Evolutionary conservation across 495 filamentous ascomycete genomes (phyloP), one percentile per base, ranked within the genome.

Genomic region (Lasiosphaeris hirsuta): DNA sequence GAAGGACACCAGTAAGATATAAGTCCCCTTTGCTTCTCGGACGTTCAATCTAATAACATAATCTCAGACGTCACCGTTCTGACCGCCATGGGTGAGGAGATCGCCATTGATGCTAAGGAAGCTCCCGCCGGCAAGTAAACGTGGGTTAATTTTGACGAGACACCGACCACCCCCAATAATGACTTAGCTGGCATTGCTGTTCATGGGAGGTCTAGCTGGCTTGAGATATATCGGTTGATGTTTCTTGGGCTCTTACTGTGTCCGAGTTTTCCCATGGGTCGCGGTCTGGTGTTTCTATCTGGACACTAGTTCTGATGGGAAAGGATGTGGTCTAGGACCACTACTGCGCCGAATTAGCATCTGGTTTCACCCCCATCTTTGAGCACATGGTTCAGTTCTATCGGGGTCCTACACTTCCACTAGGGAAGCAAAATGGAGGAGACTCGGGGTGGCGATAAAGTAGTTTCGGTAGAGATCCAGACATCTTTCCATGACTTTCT

Each of bases 21-120:
- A 18, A 19, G n/a, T 33, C 10, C 7, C 6, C 11, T 35, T 6
- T 15, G 7, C 18, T 39, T 51, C 41, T 33, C 23, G 17, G 5
- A 17, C 8, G 49, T 44, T 55, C 7, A 54, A 54, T 30, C 63
- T 74, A 53, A 75, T 64, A 39, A n/a, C 39, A 35, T 3, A 15
- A 15, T 35, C 43, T 7, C 62, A 96, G 92, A 90, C 71, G 83
- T 97, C 68, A 89, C 90, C 64, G 81, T 99, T 75, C 88, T 93
- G 70, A 88, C 89, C 59, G 86, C 94, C 71, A 99, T 99, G 94
- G 88, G 88, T 65, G 92, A 97, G 76, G 90, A 97, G 83, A 81
- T 83, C 62, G 89, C 86, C 63, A 89, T 96, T 69, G 92, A 96
- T 72, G 87, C 86, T 77, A 96, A 98, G 84, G 93, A 97, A 77